A percentile compares a stretch with the other conserved stretches of the same genome.
phyloP scores from a whole-genome alignment of 371 early-diverging fungal genomes.

The Rhizopus sp. region DNA sequence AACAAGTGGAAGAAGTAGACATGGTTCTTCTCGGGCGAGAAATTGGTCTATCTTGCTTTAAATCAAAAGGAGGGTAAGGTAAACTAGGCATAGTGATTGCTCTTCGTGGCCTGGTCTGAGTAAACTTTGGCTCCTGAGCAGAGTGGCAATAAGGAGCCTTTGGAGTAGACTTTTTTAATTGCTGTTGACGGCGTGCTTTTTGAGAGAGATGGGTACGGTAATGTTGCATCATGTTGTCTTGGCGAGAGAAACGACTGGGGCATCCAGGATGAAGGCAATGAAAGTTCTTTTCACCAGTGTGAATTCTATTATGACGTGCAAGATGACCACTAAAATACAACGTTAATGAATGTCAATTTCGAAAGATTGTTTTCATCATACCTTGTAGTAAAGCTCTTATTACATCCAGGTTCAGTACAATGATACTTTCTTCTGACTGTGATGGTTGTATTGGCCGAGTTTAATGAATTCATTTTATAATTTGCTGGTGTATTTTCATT shows the following conservation, averaged over 20 bases:
- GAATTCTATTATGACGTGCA: constrained; percentile 85
- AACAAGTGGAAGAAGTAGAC: constrained; percentile 18
- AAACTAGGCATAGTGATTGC: constrained; percentile 25
- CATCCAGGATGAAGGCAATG: constrained; percentile 77
- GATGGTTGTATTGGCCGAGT: background rate
- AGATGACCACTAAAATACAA: constrained; percentile 67
- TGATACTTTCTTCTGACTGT: constrained; percentile 44
- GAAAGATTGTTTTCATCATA: constrained; percentile 15
- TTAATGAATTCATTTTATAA: background rate
- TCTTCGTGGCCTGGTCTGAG: constrained; percentile 19
- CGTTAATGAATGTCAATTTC: background rate
- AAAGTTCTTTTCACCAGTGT: constrained; percentile 90
- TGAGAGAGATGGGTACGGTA: constrained; percentile 78
- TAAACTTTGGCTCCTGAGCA: constrained; percentile 11
- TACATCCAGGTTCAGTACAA: constrained; percentile 52
- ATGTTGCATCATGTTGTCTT: constrained; percentile 90
- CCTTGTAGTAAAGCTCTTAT: constrained; percentile 65
- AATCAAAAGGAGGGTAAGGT: constrained; percentile 16
- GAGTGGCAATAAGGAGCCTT: constrained; percentile 20
- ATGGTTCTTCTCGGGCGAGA: constrained; percentile 21
- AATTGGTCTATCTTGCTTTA: background rate
- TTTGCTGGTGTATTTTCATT: constrained; percentile 11
- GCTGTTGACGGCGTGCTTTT: constrained; percentile 56
- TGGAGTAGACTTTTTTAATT: constrained; percentile 4
- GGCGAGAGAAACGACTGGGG: constrained; percentile 79